Evolutionary conservation across 768 basidiomycete species (phyloP).

Genomic region (Russula sp.): DNA sequence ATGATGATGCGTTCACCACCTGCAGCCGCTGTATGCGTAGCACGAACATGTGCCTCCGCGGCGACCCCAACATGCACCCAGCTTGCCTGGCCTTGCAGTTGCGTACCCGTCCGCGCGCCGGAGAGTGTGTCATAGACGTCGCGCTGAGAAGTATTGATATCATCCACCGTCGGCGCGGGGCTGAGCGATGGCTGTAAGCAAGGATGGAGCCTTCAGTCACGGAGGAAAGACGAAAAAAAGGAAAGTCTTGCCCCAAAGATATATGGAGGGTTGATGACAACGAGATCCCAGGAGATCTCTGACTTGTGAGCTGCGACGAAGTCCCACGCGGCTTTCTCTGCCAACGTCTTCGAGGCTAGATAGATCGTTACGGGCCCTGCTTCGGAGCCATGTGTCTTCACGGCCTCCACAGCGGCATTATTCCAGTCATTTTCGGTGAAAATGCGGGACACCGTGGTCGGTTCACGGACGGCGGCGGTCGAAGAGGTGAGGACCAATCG

Average conservation of each 20-base stretch:
- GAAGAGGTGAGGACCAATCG: constrained; percentile 61
- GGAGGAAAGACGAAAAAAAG: background rate
- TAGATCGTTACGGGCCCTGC: constrained; percentile 41
- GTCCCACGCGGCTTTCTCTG: constrained; percentile 53
- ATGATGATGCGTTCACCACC: constrained; percentile 14
- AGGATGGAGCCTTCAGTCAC: background rate
- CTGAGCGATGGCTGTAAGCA: constrained; percentile 27
- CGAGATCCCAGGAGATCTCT: constrained; percentile 43
- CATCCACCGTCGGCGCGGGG: constrained; percentile 9
- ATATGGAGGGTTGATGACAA: constrained; percentile 46
- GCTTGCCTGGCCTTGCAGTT: background rate
- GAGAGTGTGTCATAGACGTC: constrained; percentile 4
- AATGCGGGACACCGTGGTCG: constrained; percentile 21
- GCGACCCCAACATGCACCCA: constrained; percentile 5
- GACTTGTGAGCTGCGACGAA: constrained; percentile 38
- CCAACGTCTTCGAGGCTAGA: constrained; percentile 48
- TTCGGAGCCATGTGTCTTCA: constrained; percentile 42
- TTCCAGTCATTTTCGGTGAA: constrained; percentile 42
- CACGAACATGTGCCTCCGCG: constrained; percentile 13
- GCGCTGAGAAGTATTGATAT: constrained; percentile 13
- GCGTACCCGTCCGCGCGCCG: background rate
- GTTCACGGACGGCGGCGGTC: constrained; percentile 36
- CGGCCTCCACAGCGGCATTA: constrained; percentile 35
- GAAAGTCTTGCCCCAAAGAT: constrained; percentile 7
- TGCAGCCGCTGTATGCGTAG: background rate